These are phyloP conservation scores for Haplographium delicatum DNA, from an alignment of 495 filamentous ascomycete species.

Conservation along the genomic window DNA sequence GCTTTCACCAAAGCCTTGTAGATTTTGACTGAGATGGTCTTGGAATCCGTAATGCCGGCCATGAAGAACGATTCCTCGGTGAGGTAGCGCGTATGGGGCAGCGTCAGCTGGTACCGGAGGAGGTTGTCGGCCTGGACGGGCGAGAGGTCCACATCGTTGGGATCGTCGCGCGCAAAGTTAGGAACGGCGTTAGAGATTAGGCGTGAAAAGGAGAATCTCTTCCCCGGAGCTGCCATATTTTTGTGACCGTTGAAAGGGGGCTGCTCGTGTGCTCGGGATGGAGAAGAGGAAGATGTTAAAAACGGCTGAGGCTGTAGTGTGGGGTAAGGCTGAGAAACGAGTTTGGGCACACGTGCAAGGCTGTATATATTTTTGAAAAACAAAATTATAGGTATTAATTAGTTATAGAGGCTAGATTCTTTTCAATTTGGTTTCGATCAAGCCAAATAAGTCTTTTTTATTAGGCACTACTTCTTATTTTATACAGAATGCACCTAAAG, in stretches of 20 bases:
- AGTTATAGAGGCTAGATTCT: too few relatives aligned
- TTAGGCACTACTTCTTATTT: too few relatives aligned
- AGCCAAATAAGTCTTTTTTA: too few relatives aligned
- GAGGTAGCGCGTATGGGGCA: constrained; percentile 22
- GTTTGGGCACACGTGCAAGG: too few relatives aligned
- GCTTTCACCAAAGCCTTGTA: constrained; percentile 24
- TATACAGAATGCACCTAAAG: too few relatives aligned
- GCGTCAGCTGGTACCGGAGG: constrained; percentile 24
- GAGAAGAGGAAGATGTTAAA: neutral
- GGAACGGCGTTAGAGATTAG: constrained; percentile 15
- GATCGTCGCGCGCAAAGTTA: constrained; percentile 14
- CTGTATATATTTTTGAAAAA: neutral
- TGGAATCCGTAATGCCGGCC: constrained; percentile 18
- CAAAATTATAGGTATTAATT: too few relatives aligned
- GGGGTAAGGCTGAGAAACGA: constrained; percentile 15
- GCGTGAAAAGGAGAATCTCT: constrained; percentile 15
- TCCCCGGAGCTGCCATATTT: constrained; percentile 9
- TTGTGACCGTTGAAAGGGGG: neutral
- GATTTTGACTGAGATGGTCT: constrained; percentile 17
- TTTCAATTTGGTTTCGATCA: too few relatives aligned
- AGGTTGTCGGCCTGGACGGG: constrained; percentile 24
- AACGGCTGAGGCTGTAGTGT: neutral
- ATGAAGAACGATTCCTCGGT: constrained; percentile 19
- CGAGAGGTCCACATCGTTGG: constrained; percentile 22
- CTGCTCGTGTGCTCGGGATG: neutral